phyloP scores from a whole-genome alignment of 345 rosid species.

The Eucalyptus rudis region DNA sequence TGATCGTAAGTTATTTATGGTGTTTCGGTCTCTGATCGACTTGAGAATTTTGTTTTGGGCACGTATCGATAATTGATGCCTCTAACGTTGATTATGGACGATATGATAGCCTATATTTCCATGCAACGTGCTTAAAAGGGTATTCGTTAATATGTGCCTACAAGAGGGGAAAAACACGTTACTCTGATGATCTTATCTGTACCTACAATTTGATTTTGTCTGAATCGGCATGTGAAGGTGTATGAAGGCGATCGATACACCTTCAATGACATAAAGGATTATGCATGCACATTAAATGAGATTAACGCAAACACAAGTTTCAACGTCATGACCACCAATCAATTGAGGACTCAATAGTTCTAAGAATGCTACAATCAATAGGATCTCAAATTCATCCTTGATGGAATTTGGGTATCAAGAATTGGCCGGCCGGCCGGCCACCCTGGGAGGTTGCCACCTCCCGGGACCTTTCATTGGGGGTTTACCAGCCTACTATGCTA shows the following conservation, averaged over 20 bases:
- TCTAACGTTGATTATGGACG: background rate
- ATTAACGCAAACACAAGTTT: background rate
- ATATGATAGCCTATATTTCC: background rate
- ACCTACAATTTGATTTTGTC: background rate
- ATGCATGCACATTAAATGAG: background rate
- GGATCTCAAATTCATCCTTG: background rate
- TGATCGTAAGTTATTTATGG: background rate
- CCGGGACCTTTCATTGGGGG: too few species aligned
- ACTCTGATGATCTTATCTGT: accelerated
- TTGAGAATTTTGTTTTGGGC: too few species aligned
- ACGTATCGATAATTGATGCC: background rate
- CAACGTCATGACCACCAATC: background rate
- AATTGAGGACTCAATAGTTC: background rate
- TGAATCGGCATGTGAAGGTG: background rate
- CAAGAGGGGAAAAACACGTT: background rate
- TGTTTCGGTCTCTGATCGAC: background rate
- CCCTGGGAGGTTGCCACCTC: too few species aligned
- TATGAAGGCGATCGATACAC: background rate
- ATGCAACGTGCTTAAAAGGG: background rate
- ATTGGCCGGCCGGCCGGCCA: too few species aligned
- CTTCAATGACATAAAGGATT: background rate
- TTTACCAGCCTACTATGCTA: too few species aligned
- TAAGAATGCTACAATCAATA: background rate
- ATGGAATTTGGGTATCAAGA: background rate
- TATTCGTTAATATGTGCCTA: background rate